phyloP scores from a whole-genome alignment of 768 basidiomycete genomes.

The Amanita brunnescens region DNA sequence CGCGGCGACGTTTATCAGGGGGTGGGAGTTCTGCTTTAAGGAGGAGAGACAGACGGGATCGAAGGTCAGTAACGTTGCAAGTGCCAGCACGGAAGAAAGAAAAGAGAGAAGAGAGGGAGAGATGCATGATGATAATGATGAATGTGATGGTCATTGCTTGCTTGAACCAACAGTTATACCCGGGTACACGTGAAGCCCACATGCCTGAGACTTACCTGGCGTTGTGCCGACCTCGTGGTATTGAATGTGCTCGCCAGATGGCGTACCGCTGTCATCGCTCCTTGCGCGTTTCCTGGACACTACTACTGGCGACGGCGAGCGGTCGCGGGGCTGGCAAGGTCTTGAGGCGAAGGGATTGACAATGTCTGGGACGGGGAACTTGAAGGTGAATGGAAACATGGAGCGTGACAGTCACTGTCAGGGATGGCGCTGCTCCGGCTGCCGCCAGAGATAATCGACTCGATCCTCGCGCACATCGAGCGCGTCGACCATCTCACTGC shows the following conservation, averaged over 20 bases:
- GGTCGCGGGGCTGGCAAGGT: not conserved
- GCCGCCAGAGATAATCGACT: constrained; percentile 39
- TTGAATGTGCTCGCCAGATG: too few relatives aligned
- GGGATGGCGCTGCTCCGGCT: constrained; percentile 26
- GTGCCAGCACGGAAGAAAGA: not conserved
- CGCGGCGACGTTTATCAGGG: constrained; percentile 71
- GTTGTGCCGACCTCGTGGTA: not conserved
- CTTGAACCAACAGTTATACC: constrained; percentile 2
- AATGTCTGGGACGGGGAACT: constrained; percentile 50
- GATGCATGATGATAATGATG: constrained; percentile 10
- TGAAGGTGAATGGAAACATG: constrained; percentile 66
- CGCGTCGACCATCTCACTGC: constrained; percentile 32
- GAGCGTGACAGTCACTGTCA: not conserved
- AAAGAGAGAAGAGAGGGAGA: constrained; percentile 6
- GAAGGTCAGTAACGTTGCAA: constrained; percentile 14
- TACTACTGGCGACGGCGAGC: constrained; percentile 23
- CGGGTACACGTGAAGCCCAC: constrained; percentile 14
- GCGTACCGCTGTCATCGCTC: too few relatives aligned
- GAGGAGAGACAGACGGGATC: constrained; percentile 32
- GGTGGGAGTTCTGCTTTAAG: constrained; percentile 64
- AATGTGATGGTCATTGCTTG: constrained; percentile 8
- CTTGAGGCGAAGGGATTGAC: constrained; percentile 2
- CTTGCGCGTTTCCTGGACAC: constrained; percentile 60
- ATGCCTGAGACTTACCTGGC: constrained; percentile 11
- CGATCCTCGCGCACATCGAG: constrained; percentile 37